Percentiles rank a stretch among this genome's conserved stretches.
These are phyloP conservation scores for Leptodermis oblonga DNA, from an alignment of 257 asterid species.

Conservation along the genomic window DNA sequence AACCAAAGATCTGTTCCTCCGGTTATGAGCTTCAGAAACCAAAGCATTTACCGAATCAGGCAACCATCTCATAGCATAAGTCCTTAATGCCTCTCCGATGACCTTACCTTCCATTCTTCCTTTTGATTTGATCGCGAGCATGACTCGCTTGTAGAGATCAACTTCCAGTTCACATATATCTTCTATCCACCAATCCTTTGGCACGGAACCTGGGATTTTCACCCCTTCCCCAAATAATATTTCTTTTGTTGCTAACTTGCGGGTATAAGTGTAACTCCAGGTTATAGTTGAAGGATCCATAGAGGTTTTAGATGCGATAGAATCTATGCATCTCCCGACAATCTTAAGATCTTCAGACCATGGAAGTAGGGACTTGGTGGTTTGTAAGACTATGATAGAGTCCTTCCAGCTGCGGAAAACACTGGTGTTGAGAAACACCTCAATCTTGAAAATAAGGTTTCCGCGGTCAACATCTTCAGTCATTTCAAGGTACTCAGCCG, in stretches of 20 bases:
- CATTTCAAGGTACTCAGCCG: slow-evolving; percentile 91
- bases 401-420: slow-evolving; percentile 86
- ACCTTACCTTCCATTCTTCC: slow-evolving; percentile 70
- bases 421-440: slow-evolving; percentile 80
- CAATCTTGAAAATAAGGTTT: slow-evolving; percentile 71
- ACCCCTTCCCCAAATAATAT: slow-evolving; percentile 37
- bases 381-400: slow-evolving; percentile 78
- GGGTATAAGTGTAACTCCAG: slow-evolving; percentile 82
- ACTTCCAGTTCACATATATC: slow-evolving; percentile 83
- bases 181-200: slow-evolving; percentile 94
- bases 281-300: slow-evolving; percentile 70
- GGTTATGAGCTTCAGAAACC: slow-evolving; percentile 59
- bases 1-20: slow-evolving; percentile 61
- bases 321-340: slow-evolving; percentile 70
- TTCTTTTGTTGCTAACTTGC: slow-evolving; percentile 46
- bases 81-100: slow-evolving; percentile 75
- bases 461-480: slow-evolving; percentile 75
- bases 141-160: slow-evolving; percentile 69
- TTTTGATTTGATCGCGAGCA: slow-evolving; percentile 69
- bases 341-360: slow-evolving; percentile 81
- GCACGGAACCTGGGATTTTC: slow-evolving; percentile 42
- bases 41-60: slow-evolving; percentile 73
- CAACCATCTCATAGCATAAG: slow-evolving; percentile 79
- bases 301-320: slow-evolving; percentile 82
- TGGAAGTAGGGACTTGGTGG: slow-evolving; percentile 65